Conservation (phyloP, 2,329 filamentous ascomycete genomes). For the Allantophomopsis cytisporea region DNA sequence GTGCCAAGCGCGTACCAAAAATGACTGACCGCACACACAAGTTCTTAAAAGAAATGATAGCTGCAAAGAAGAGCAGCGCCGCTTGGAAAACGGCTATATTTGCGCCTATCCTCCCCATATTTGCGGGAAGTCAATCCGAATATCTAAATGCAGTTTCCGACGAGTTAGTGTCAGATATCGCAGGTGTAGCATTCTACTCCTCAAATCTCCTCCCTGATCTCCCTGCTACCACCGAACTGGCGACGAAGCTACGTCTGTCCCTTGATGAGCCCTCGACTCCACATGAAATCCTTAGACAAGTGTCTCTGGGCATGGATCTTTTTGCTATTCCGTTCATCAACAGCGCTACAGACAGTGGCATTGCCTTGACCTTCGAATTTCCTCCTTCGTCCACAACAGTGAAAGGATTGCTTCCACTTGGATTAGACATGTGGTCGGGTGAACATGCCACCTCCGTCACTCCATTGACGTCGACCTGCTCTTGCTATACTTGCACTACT, state of each 20-base stretch:
- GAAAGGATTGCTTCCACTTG: slow-evolving; percentile 36
- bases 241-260: slow-evolving; percentile 57
- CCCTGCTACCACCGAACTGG: slow-evolving; percentile 36
- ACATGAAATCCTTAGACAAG: slow-evolving; percentile 62
- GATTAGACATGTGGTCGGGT: slow-evolving; percentile 63
- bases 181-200: slow-evolving; percentile 69
- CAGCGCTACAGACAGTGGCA: slow-evolving; percentile 65
- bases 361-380: slow-evolving; percentile 72
- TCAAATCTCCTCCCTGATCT: slow-evolving; percentile 55
- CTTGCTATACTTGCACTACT: slow-evolving; percentile 69
- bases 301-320: slow-evolving; percentile 67
- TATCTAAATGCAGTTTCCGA: slow-evolving; percentile 63
- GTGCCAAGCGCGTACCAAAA: slow-evolving; percentile 61
- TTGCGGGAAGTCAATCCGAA: slow-evolving; percentile 60
- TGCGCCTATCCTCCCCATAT: slow-evolving; percentile 60
- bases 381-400: too few relatives aligned
- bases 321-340: slow-evolving; percentile 67
- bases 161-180: slow-evolving; percentile 43
- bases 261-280: slow-evolving; percentile 59
- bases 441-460: slow-evolving; percentile 45
- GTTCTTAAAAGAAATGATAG: slow-evolving; percentile 62
- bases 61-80: slow-evolving; percentile 16
- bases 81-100: slow-evolving; percentile 29
- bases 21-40: slow-evolving; percentile 79
- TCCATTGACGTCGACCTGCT: slow-evolving; percentile 50